Evolutionary conservation across 1,284 basidiomycete species (phyloP), one percentile per base, ranked within the genome.

Genomic region (Naganishia albida): DNA sequence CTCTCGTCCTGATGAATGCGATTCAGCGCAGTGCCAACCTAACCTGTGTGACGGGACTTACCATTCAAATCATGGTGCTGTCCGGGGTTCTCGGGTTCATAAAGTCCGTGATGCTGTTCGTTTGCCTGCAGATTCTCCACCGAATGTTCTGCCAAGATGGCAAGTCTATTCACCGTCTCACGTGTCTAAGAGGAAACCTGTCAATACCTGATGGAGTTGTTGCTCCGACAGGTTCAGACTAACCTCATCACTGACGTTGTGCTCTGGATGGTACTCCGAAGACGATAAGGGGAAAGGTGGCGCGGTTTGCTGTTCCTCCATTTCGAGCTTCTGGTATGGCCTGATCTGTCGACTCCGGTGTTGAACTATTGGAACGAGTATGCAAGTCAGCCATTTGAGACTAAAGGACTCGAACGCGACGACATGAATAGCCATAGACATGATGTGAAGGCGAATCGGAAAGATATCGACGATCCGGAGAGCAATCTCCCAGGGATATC

Each of bases 81-180:
- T 23, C 43, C 34, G 18, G 57, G 57, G 26, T 30, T 60, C 25
- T 60, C 57, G 46, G 57, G 57, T 16, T 60, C 57, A 34, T 60
- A 60, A 20, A 60, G 25, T 4, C 30, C 57, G n/a, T 56, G 54
- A 26, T 60, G 57, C 39, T 60, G 57, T n/a, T 60, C 57, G 38
- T 40, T 60, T 30, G 46, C 46, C 23, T 60, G 57, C 15, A 60
- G 25, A 18, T 60, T 60, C 15, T 62, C 64, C 20, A 65, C 64
- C 3, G 64, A 60, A 46, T 65, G 64, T 34, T 65, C 64, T 20
- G 64, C 64, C 23, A 65, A 54, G 40, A 65, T 65, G 38, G 57
- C 56, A 13, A 65, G 49, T 26, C 64, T 20, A 28, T 60, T 60
- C 34, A 60, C 57, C 2, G 57, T 46, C 3, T 60, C 57, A 25